These are phyloP conservation scores for Marasmius fiardii DNA, from an alignment of 1,284 basidiomycete genomes.

Conservation along the genomic window DNA sequence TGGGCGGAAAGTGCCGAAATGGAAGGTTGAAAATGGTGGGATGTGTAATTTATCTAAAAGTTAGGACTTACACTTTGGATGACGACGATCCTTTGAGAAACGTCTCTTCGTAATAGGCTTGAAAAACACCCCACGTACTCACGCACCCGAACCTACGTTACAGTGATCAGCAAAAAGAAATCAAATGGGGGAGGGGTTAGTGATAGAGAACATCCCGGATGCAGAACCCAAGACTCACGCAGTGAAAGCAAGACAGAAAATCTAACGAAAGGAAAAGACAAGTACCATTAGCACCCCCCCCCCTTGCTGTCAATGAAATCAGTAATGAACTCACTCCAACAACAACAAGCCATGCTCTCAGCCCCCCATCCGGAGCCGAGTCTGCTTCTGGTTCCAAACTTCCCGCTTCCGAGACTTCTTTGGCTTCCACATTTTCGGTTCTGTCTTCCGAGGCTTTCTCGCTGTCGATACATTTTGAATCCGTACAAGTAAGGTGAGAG, in stretches of 20 bases:
- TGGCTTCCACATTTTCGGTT: too few species aligned
- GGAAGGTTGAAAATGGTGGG: too few species aligned
- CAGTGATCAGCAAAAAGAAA: too few species aligned
- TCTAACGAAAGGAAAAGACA: not conserved
- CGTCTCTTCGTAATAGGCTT: constrained; percentile 46
- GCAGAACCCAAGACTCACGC: not conserved
- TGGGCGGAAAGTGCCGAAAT: too few species aligned
- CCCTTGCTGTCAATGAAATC: not conserved
- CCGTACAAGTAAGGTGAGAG: not conserved
- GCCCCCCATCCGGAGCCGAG: not conserved
- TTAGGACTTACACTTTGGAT: constrained; percentile 50
- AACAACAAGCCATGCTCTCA: not conserved
- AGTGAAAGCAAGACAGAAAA: not conserved
- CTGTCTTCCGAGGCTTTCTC: too few species aligned
- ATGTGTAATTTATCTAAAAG: too few species aligned
- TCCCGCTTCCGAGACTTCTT: too few species aligned
- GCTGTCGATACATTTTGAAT: too few species aligned
- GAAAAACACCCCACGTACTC: constrained; percentile 23
- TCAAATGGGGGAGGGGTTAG: too few species aligned
- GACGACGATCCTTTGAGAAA: constrained; percentile 36
- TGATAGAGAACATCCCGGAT: not conserved
- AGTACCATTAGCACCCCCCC: too few species aligned
- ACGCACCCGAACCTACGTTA: not conserved
- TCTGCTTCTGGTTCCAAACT: not conserved
- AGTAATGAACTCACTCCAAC: not conserved